A percentile compares a stretch with the other conserved stretches of the same genome.
Conservation (phyloP, 495 filamentous ascomycete species). For the Hamigera avellanea region DNA sequence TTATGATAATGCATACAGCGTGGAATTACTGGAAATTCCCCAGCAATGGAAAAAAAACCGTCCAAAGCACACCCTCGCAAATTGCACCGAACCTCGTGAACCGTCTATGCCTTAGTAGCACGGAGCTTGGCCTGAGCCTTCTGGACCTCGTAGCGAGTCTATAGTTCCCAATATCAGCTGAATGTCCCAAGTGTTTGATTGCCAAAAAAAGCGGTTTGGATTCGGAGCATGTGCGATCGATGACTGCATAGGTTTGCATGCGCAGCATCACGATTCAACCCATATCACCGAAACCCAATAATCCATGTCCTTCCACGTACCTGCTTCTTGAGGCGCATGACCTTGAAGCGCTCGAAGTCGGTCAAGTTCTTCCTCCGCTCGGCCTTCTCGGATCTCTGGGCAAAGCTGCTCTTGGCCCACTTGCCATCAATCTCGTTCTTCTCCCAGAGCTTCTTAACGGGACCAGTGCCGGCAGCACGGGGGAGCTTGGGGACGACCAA, state of each 20-base stretch:
- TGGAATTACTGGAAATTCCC: conserved; percentile 24
- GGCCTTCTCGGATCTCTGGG: conserved; percentile 73
- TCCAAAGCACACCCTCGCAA: conserved; percentile 37
- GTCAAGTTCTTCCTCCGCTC: conserved; percentile 81
- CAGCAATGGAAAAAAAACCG: conserved; percentile 39
- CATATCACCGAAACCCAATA: background rate
- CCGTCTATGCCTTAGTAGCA: conserved; percentile 42
- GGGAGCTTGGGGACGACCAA: conserved; percentile 82
- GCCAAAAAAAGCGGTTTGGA: too few species aligned
- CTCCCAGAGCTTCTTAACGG: conserved; percentile 78
- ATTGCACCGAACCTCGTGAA: conserved; percentile 36
- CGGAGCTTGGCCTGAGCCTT: conserved; percentile 78
- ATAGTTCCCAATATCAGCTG: conserved; percentile 9
- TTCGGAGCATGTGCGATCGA: background rate
- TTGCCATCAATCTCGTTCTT: conserved; percentile 76
- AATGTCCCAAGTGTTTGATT: background rate
- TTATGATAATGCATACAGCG: conserved; percentile 39
- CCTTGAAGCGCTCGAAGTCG: conserved; percentile 99
- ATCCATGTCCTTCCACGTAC: conserved; percentile 28
- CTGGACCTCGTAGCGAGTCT: conserved; percentile 87
- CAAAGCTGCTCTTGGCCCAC: conserved; percentile 79
- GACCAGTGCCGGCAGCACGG: conserved; percentile 70
- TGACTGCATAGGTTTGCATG: background rate
- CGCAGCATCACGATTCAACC: too few species aligned
- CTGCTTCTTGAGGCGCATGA: conserved; percentile 96